Base-by-base conservation (phyloP, 805 yeast species). In the Myxozyma mucilagina region DNA sequence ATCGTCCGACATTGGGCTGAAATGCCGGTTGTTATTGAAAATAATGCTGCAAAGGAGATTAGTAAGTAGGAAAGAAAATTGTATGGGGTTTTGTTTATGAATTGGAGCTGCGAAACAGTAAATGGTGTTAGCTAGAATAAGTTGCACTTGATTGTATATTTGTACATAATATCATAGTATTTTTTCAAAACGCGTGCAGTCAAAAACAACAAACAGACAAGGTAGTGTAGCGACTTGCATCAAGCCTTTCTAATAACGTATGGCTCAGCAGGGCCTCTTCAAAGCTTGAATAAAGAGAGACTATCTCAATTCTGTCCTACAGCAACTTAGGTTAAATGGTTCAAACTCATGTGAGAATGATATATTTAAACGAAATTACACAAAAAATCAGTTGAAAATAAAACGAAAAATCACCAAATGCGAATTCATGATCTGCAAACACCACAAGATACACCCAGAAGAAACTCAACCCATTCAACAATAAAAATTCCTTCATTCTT, bases 1-100 rank as follows among this genome's bases (percentile, higher is more conserved):
- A 79, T 93, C 59, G 79, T 88, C 31, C 43, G 45, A 52, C 56
- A 39, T 36, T 63, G 67, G 67, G 62, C 60, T 3, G 67, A 63
- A 55, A 53, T 42, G n/a, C 24, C 42, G 31, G 50, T 36, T 45
- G 61, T 61, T 6, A 44, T 45, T 24, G 31, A 61, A 14, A 32
- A 45, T 14, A 53, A 47, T 47, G 32, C 51, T 41, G 47, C 34
- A 6, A 20, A 24, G 31, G 45, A n/a, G 4, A 11, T 13, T 10
- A 42, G 43, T 32, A 43, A 43, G 24, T 32, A 42, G 47, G 32
- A n/a, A 8, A 14, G 24, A 16, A 8, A 41, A 47, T n/a, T 5
- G 1, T n/a, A 29, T 13, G n/a, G 49, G 34, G 18, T 47, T 6
- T 4, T 13, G 34, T 7, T 31, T n/a, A 7, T 14, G 36, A 10